A percentile compares a stretch with the other conserved stretches of the same genome.
phyloP scores from a whole-genome alignment of 139 green algal species.

The Coccomyxa sp. region DNA sequence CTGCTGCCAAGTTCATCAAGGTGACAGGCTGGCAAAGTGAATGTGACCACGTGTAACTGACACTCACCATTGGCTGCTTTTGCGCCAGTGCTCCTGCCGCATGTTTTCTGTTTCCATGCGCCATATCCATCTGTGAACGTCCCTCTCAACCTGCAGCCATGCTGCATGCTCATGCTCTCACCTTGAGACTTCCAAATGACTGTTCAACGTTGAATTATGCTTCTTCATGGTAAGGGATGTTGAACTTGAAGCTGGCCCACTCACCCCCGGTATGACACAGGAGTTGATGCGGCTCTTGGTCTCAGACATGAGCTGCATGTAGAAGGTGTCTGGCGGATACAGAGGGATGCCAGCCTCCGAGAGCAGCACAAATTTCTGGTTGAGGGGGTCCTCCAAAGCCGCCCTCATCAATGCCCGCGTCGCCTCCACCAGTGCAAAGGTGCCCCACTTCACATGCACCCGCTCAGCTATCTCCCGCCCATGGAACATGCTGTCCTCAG shows the following conservation, averaged over 20 bases:
- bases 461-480: slow-evolving; percentile 8
- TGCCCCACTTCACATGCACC: slow-evolving; percentile 4
- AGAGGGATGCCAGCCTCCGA: slow-evolving; percentile 30
- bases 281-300: slow-evolving; percentile 26
- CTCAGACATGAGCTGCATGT: slow-evolving; percentile 18
- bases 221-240: not conserved
- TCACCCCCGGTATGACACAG: slow-evolving; percentile 11
- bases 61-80: slow-evolving; percentile 18
- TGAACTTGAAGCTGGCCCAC: not conserved
- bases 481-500: slow-evolving; percentile 24
- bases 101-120: not conserved
- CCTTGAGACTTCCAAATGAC: not conserved
- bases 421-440: not conserved
- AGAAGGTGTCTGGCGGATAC: slow-evolving; percentile 16
- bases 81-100: slow-evolving; percentile 2
- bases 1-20: too few species aligned
- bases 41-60: too few species aligned
- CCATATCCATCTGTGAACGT: not conserved
- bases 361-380: slow-evolving; percentile 37
- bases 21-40: too few species aligned
- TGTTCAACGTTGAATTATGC: too few species aligned
- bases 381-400: slow-evolving; percentile 18
- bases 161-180: not conserved
- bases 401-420: not conserved
- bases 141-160: not conserved